Conservation (phyloP, 257 asterid genomes). For the Solanum lycopersicoides region DNA sequence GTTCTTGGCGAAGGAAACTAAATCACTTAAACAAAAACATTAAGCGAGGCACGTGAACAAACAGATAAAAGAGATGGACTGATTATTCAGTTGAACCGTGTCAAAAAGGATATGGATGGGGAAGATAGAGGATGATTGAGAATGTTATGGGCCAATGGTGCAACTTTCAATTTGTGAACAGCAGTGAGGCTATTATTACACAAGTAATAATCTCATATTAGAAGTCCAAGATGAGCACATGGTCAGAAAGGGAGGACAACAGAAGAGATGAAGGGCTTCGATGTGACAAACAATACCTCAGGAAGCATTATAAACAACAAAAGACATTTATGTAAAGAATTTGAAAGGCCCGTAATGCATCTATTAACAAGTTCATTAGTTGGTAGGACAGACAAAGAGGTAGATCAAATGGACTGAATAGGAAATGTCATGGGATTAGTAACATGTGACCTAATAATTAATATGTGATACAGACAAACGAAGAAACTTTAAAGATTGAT, state of each 20-base stretch:
- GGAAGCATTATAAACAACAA: background rate
- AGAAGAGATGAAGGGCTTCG: background rate
- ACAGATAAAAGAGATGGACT: background rate
- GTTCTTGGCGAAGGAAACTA: background rate
- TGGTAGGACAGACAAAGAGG: background rate
- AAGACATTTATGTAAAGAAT: background rate
- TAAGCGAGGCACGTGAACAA: background rate
- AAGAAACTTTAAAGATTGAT: background rate
- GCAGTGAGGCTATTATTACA: background rate
- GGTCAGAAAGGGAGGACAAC: background rate
- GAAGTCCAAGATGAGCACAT: background rate
- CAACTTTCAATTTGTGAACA: background rate
- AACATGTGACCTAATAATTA: background rate
- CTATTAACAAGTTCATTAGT: background rate
- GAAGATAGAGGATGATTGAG: background rate
- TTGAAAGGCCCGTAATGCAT: background rate
- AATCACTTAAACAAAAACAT: background rate
- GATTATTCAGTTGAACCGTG: background rate
- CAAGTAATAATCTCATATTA: background rate
- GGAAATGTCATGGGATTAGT: background rate
- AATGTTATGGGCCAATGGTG: background rate
- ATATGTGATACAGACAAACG: background rate
- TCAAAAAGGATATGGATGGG: background rate
- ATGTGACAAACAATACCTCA: background rate
- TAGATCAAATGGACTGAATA: background rate